A percentile compares a stretch with the other conserved stretches of the same genome.
Conservation (phyloP, 2,329 filamentous ascomycete species). For the Monosporascus sp. region DNA sequence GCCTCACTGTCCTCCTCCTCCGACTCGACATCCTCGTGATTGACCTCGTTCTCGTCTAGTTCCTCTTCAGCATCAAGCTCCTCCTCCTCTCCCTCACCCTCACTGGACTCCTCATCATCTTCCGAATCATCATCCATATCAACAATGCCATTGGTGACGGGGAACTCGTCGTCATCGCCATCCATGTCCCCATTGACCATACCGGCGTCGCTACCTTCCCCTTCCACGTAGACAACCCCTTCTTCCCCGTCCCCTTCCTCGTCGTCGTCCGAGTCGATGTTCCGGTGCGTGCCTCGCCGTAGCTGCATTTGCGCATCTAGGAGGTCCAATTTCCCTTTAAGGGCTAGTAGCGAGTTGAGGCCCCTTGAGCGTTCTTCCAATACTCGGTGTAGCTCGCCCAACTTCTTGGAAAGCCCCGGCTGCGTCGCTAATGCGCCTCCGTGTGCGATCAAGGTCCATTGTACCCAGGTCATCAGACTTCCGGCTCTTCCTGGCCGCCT, state of each 20-base stretch:
- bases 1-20: conserved; percentile 53
- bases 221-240: conserved; percentile 84
- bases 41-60: conserved; percentile 54
- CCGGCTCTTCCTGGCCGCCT: conserved; percentile 83
- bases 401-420: conserved; percentile 72
- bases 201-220: conserved; percentile 58
- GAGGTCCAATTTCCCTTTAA: conserved; percentile 96
- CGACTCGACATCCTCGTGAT: conserved; percentile 54
- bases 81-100: conserved; percentile 38
- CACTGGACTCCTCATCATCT: conserved; percentile 44
- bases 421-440: conserved; percentile 86
- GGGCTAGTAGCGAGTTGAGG: conserved; percentile 72
- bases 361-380: conserved; percentile 81
- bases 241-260: conserved; percentile 60
- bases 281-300: conserved; percentile 62
- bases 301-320: conserved; percentile 84
- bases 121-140: conserved; percentile 50
- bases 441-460: conserved; percentile 89
- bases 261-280: conserved; percentile 48
- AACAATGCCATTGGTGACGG: conserved; percentile 48
- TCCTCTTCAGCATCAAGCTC: conserved; percentile 45
- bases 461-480: conserved; percentile 89
- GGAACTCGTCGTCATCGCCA: conserved; percentile 55
- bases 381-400: conserved; percentile 78
- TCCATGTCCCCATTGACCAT: conserved; percentile 41